These are phyloP conservation scores for Eucommia ulmoides DNA, from an alignment of 257 asterid genomes.

Conservation along the genomic window DNA sequence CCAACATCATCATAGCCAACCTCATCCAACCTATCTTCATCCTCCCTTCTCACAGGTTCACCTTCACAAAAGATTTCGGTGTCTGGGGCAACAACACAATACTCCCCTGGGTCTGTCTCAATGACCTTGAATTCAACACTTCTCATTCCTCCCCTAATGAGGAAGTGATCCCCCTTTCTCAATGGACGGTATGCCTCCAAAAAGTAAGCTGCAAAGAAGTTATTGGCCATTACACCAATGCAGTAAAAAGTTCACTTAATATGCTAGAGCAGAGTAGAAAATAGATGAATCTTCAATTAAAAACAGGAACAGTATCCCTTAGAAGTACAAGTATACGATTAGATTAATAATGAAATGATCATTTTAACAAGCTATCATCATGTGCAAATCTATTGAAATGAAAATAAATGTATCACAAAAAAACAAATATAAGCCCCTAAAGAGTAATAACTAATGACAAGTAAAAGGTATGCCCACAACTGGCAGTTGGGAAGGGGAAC, in stretches of 20 bases:
- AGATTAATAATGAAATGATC: no score
- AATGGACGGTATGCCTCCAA: constrained; percentile 60
- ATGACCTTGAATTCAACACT: constrained; percentile 65
- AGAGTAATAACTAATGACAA: neutral
- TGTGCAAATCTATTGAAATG: neutral
- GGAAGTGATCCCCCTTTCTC: constrained; percentile 52
- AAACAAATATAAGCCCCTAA: neutral
- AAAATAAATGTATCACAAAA: neutral
- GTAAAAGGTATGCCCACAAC: no score
- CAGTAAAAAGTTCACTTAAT: neutral
- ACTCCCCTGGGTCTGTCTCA: constrained; percentile 65
- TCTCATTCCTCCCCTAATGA: constrained; percentile 67
- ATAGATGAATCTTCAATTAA: neutral
- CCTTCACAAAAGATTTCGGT: constrained; percentile 66
- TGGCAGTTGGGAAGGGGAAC: no score
- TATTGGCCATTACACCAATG: neutral
- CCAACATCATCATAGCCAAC: constrained; percentile 72
- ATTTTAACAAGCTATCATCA: no score
- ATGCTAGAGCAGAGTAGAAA: neutral
- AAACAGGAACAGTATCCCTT: neutral
- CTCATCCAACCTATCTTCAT: constrained; percentile 55
- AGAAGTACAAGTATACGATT: neutral
- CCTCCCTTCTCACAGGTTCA: constrained; percentile 57
- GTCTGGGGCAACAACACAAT: constrained; percentile 67
- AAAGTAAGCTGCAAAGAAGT: constrained; percentile 39